Base-by-base conservation (phyloP, 192 early-diverging fungal species). In the Kickxella alabastrina region DNA sequence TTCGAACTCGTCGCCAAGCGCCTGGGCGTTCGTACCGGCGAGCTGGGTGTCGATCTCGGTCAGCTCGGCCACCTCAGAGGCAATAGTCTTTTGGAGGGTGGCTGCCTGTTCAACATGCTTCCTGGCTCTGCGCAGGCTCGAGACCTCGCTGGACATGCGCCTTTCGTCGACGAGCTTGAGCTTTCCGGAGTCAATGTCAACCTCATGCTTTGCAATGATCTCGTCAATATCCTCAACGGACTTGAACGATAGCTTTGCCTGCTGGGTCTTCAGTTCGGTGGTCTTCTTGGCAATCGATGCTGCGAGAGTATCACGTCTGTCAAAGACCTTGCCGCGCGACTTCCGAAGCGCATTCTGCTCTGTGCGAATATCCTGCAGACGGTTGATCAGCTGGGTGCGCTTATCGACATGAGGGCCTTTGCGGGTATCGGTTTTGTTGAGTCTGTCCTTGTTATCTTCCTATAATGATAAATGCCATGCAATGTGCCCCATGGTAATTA, bases 101-200 rank as follows among this genome's bases (percentile, higher is more conserved):
- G 82, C 87, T 46, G 90, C 87, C 62, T 93, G 91, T 41, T 85
- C 62, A n/a, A 93, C 81, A 36, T 88, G 82, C 73, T 79, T 69
- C 41, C 50, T 52, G 29, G 62, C 58, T 40, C 61, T 48, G 31
- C 52, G 54, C 51, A 68, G 54, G 9, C 43, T 43, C 17, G 57
- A 25, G 18, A 73, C 57, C 46, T 78, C 67, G 44, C 37, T 54
- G 36, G 39, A 43, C 57, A 78, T 39, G 21, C 82, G 83, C 68
- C 91, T 92, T 76, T 97, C 94, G 44, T 94, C 93, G 40, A 87
- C 80, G 52, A 97, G 68, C 56, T 86, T 83, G 34, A 89, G 62
- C 22, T 53, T 75, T 54, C 92, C 92, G 28, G 83, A 79, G 38
- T 89, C 85, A 49, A 93, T 82, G 65, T 88, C 80, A 53, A 72